phyloP scores from a whole-genome alignment of 805 yeast genomes.

The Hermanozyma aechmeae region DNA sequence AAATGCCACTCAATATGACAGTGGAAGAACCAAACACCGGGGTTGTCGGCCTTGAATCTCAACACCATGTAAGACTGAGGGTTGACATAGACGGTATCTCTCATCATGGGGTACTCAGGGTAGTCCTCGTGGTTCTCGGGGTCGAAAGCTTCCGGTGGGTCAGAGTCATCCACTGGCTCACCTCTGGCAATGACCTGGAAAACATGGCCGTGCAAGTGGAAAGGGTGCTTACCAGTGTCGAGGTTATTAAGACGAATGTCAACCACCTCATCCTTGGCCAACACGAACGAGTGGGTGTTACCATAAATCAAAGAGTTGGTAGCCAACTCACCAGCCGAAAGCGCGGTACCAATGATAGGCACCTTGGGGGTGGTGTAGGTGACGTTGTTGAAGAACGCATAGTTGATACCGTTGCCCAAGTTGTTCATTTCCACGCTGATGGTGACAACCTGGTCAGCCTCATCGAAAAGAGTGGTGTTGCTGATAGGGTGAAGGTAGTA shows the following conservation, averaged over 20 bases:
- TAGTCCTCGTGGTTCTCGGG: constrained; percentile 30
- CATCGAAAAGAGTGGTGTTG: constrained; percentile 40
- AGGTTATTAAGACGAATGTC: constrained; percentile 78
- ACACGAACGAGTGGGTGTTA: constrained; percentile 67
- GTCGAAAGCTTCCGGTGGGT: constrained; percentile 49
- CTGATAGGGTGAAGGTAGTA: constrained; percentile 21
- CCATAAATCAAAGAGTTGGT: constrained; percentile 58
- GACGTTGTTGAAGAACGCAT: constrained; percentile 92
- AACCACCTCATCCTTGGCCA: constrained; percentile 57
- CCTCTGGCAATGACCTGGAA: constrained; percentile 81
- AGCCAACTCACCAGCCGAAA: constrained; percentile 58
- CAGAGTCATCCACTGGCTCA: constrained; percentile 44
- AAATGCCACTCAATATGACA: constrained; percentile 99
- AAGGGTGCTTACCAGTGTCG: constrained; percentile 93
- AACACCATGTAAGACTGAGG: constrained; percentile 81
- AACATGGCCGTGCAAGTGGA: constrained; percentile 92
- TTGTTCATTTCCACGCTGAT: constrained; percentile 78
- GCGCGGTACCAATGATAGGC: constrained; percentile 74
- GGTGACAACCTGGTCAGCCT: constrained; percentile 61
- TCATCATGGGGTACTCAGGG: constrained; percentile 72
- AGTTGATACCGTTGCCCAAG: constrained; percentile 78
- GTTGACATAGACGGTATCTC: constrained; percentile 74
- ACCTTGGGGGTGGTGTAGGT: constrained; percentile 75
- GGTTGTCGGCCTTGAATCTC: constrained; percentile 87
- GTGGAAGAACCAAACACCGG: constrained; percentile 98